Conservation (phyloP, 768 basidiomycete genomes). For the Mrakia frigida region DNA sequence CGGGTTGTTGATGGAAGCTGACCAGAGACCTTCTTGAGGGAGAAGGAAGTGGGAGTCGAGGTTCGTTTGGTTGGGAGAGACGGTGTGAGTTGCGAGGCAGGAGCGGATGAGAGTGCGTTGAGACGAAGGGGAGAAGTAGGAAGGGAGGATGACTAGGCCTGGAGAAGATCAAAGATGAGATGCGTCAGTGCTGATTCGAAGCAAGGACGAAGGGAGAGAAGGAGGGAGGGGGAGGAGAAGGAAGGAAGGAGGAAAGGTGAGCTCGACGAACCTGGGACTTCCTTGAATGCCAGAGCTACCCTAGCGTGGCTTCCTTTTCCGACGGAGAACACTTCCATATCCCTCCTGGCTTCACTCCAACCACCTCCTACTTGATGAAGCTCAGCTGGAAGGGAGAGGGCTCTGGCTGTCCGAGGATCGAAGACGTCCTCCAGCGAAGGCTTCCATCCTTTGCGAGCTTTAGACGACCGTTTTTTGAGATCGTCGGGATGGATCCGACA, state of each 20-base stretch:
- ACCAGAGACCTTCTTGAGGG: constrained; percentile 71
- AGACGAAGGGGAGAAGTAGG: constrained; percentile 57
- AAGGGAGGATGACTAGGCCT: constrained; percentile 69
- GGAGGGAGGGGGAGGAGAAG: neutral
- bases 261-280: constrained; percentile 14
- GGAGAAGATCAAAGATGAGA: neutral
- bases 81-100: constrained; percentile 70
- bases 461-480: neutral
- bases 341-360: neutral
- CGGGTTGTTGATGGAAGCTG: constrained; percentile 41
- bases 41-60: constrained; percentile 79
- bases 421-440: constrained; percentile 25
- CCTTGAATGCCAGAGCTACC: constrained; percentile 18
- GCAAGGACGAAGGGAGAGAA: neutral
- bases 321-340: constrained; percentile 4
- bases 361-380: neutral
- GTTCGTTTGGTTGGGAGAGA: constrained; percentile 77
- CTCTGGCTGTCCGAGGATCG: constrained; percentile 9
- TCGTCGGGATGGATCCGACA: constrained; percentile 8
- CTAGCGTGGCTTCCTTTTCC: neutral
- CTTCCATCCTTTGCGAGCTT: neutral
- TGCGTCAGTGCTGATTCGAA: neutral
- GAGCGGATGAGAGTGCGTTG: constrained; percentile 68
- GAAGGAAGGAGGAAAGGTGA: neutral
- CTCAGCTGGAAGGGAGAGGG: neutral